These are phyloP conservation scores for Castanea sativa DNA, from an alignment of 306 rosid genomes.

Conservation along the genomic window DNA sequence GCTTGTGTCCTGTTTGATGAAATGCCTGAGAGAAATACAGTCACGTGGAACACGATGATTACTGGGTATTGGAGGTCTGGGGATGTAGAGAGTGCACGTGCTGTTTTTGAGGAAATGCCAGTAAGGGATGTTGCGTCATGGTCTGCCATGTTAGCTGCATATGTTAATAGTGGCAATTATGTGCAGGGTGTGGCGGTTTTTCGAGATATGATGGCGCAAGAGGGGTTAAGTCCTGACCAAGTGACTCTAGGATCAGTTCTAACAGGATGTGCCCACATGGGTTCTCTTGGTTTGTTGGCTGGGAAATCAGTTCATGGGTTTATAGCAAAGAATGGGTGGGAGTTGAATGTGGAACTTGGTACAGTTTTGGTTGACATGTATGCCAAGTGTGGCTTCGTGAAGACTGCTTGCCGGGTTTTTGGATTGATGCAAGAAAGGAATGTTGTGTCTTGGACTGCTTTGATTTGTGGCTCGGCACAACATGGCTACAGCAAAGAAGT, in stretches of 20 bases:
- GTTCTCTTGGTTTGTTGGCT: slow-evolving; percentile 41
- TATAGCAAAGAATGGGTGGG: slow-evolving; percentile 50
- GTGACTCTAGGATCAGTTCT: slow-evolving; percentile 34
- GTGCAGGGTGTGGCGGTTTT: slow-evolving; percentile 37
- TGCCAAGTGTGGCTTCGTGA: slow-evolving; percentile 49
- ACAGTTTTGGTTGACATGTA: slow-evolving; percentile 59
- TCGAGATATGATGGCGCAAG: slow-evolving; percentile 47
- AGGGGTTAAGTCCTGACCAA: slow-evolving; percentile 36
- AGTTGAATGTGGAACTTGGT: slow-evolving; percentile 49
- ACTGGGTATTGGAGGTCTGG: slow-evolving; percentile 42
- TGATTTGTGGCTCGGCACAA: slow-evolving; percentile 51
- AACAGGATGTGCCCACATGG: slow-evolving; percentile 52
- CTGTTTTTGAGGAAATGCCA: slow-evolving; percentile 46
- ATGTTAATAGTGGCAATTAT: slow-evolving; percentile 18
- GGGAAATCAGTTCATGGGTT: slow-evolving; percentile 73
- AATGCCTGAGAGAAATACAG: slow-evolving; percentile 47
- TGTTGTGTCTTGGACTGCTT: slow-evolving; percentile 51
- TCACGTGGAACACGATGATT: slow-evolving; percentile 67
- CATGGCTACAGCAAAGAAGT: slow-evolving; percentile 47
- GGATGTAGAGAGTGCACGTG: slow-evolving; percentile 34
- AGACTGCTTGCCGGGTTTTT: slow-evolving; percentile 45
- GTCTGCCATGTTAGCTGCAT: slow-evolving; percentile 58
- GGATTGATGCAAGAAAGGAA: slow-evolving; percentile 40
- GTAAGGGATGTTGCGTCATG: slow-evolving; percentile 43
- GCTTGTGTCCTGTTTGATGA: slow-evolving; percentile 58